Evolutionary conservation across 2,329 filamentous ascomycete genomes (phyloP), one percentile per base, ranked within the genome.

Genomic region (Byssothecium circinans): DNA sequence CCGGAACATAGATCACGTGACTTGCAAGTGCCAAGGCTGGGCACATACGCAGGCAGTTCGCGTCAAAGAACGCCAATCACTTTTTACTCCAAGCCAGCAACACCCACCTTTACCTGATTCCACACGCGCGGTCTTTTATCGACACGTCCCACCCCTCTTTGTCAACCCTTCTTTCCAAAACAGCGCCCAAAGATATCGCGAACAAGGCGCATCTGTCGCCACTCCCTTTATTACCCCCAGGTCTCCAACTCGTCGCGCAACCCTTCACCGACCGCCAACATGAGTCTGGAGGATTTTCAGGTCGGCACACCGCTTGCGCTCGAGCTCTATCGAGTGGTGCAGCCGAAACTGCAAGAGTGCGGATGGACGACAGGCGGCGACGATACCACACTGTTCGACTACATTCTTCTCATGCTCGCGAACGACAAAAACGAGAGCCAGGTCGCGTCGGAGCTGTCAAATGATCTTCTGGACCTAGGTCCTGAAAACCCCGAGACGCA

Each of bases 341-440:
- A 94, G 73, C 87, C 89, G 25, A 97, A 97, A 77, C 80, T 99
- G 48, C 83, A 90, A 49, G 92, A 99, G 74, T 86, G 91, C 58
- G 92, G 91, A 63, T 97, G 94, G 92, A 91, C 85, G 53, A 85
- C 87, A 23, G 87, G 87, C 58, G 87, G 86, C 58, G 83, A 84
- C 64, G 90, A 92, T 71, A 86, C 86, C 19, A 89, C 90, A 30
- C 82, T 99, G 50, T 87, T 91, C 50, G 94, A 99, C 75, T 99
- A 97, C 75, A 94, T 99, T 58, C 87, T 97, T 49, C 83, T 97
- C 54, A 96, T 97, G 92, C 82, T 99, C 25, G 89, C 89, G 53
- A 97, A 96, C 74, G 90, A 91, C 62, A 96, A 96, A 73, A 91
- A 88, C 3, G 87, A 95, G 69, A 85, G 91, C 41, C 87, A 96